Base-by-base conservation (phyloP, 139 green algal species). In the Closterium sp. region DNA sequence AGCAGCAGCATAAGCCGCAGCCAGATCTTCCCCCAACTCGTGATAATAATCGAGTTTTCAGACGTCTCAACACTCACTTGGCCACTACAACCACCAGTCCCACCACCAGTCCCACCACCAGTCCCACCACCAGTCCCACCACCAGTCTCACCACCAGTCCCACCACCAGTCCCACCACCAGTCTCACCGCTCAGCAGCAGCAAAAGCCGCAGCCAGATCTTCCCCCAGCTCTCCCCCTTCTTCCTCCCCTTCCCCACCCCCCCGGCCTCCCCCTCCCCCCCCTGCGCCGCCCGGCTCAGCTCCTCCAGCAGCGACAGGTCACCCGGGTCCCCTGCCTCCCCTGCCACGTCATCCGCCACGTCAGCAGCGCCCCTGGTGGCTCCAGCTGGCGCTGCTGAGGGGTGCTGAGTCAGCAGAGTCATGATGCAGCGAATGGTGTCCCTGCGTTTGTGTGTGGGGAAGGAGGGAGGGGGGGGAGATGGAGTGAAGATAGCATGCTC, bases 361-460 rank as follows among this genome's bases (percentile, higher is more conserved):
- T 76, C 55, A 76, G 55, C 55, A 76, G 55, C 55, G 12, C 16
- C 12, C 55, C 25, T 76, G 16, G 25, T 76, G 55, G 55, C 55
- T 16, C 55, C 55, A 76, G 16, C 12, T 76, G 55, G 55, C 55
- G 55, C 55, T 76, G 55, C 55, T 28, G 55, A 76, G 4, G 55
- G 55, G 25, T 76, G 55, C 55, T 76, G 55, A 28, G 97, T 98
- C 31, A 99, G 91, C 95, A 98, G 96, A 19, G 90, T 95, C 30
- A 99, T 97, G 25, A 99, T 96, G 96, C 97, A 98, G 38, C 96
- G 96, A 33, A 98, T 98, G 84, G 98, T 97, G 36, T 91, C 84
- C 31, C 89, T 91, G 28, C 38, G 35, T 28, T 69, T 25, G 43
- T 16, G 43, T 69, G 43, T 69, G 8, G 43, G 38, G 38, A 66